These are phyloP conservation scores for Balamuthia mandrillaris DNA, from an alignment of 208 protist species.

Conservation along the genomic window DNA sequence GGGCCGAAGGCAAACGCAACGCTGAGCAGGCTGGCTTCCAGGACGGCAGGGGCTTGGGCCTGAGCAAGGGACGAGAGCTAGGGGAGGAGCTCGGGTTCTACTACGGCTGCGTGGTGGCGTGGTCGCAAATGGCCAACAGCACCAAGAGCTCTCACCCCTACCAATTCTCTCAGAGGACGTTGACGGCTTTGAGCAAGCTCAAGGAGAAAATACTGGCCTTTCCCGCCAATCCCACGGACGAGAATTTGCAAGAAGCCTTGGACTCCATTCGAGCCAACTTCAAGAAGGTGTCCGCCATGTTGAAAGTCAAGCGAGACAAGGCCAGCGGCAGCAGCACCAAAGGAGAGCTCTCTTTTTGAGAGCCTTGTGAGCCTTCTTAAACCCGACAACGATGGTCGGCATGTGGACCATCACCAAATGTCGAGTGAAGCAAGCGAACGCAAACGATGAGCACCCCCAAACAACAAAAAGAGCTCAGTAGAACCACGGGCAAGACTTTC, in stretches of 20 bases:
- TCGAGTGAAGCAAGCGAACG: no score
- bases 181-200: background rate
- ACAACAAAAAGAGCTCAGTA: no score
- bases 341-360: no score
- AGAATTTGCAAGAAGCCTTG: background rate
- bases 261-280: background rate
- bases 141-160: background rate
- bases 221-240: background rate
- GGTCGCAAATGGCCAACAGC: no score
- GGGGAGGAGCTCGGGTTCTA: background rate
- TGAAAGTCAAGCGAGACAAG: no score
- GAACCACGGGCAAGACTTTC: no score
- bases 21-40: background rate
- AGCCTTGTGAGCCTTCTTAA: no score
- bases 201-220: background rate
- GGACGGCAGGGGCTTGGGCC: background rate
- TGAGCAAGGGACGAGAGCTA: background rate
- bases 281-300: background rate
- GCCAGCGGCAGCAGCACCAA: no score
- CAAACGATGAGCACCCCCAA: no score
- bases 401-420: no score
- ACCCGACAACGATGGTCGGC: no score
- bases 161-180: background rate
- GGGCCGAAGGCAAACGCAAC: background rate
- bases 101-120: background rate